Base-by-base conservation (phyloP, 2,329 filamentous ascomycete species). In the Gremmenia infestans region DNA sequence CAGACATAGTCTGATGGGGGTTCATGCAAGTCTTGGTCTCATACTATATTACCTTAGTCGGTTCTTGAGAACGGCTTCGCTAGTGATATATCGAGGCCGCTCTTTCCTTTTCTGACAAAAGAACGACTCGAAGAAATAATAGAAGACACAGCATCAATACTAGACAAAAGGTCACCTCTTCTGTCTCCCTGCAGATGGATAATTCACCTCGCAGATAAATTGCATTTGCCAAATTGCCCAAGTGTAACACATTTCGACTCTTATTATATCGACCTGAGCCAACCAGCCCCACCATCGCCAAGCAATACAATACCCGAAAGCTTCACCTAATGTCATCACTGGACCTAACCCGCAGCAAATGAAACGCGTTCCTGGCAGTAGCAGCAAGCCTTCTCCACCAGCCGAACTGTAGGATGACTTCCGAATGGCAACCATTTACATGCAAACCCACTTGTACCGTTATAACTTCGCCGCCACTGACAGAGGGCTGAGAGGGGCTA, bases 201-300 rank as follows among this genome's bases (percentile, higher is more conserved):
- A 22, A 19, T 49, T 28, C 35, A 50, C n/a, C 36, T 39, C 53
- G 46, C 55, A 53, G 46, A 47, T 19, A 22, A 53, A 53, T 8
- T 49, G 36, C 50, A 57, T 53, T 53, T 23, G 17, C n/a, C 39
- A 36, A 28, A 53, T 53, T 23, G 50, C 52, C 50, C 35, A 40
- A 49, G 48, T 53, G 55, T 57, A 53, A 53, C 50, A 45, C 45
- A 43, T 22, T 14, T 37, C 22, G 3, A 17, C 42, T 48, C 17
- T 49, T 43, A 22, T 49, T 56, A 36, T 43, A 23, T 50, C 53
- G 15, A 55, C 42, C 35, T 42, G 22, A 40, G 42, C 39, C 15
- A 7, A 19, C 17, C 15, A 12, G 11, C 22, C 42, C 42, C 17
- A 45, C 17, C 42, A 14, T 45, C 2, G n/a, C 12, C n/a, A 19